These are phyloP conservation scores for Fusarium xyrophilum DNA, from an alignment of 2,329 filamentous ascomycete genomes.

Conservation along the genomic window DNA sequence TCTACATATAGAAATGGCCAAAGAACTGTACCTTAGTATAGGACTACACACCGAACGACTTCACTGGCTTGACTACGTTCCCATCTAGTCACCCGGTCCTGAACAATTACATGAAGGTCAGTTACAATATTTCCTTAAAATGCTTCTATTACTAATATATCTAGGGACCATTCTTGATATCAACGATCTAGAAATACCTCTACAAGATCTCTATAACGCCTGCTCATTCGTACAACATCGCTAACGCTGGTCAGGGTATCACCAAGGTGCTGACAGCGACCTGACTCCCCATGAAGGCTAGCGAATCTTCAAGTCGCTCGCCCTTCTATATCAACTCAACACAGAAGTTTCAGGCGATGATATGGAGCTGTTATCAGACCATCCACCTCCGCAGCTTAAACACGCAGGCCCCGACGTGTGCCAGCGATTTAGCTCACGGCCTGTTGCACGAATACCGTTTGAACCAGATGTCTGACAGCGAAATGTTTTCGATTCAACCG, in stretches of 20 bases:
- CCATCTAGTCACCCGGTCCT: constrained; percentile 58
- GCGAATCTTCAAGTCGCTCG: background rate
- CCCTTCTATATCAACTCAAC: constrained; percentile 14
- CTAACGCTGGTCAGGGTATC: constrained; percentile 18
- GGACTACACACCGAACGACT: background rate
- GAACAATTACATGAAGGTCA: constrained; percentile 46
- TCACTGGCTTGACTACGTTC: constrained; percentile 45
- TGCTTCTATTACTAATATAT: background rate
- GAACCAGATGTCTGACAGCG: constrained; percentile 79
- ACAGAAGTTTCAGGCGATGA: background rate
- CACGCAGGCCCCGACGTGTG: constrained; percentile 78
- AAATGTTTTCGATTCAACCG: constrained; percentile 74
- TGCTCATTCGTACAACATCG: constrained; percentile 19
- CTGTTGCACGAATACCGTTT: constrained; percentile 73
- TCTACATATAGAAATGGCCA: constrained; percentile 1
- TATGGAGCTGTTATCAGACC: background rate
- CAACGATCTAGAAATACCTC: constrained; percentile 37
- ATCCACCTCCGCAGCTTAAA: constrained; percentile 65
- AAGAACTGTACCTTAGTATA: background rate
- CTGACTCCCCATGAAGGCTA: background rate
- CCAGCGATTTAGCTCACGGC: constrained; percentile 71
- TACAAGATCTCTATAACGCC: constrained; percentile 23
- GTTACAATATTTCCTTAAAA: background rate
- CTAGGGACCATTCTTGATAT: constrained; percentile 34
- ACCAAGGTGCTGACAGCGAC: constrained; percentile 5